Evolutionary conservation across 345 rosid genomes (phyloP).

Genomic region (Rhizophora apiculata): DNA sequence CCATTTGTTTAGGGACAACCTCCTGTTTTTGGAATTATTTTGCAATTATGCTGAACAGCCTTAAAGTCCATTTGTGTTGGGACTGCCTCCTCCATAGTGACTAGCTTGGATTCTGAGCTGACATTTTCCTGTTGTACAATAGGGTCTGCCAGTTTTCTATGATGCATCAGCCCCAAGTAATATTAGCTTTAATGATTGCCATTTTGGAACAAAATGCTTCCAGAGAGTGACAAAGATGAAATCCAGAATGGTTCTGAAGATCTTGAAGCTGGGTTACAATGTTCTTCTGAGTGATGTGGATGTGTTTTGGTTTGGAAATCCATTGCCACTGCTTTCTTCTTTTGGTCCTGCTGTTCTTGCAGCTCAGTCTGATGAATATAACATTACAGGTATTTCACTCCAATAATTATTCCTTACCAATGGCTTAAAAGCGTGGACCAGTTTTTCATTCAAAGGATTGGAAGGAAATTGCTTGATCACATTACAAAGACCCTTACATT

Average conservation of each 20-base stretch:
- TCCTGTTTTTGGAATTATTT: not conserved
- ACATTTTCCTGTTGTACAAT: conserved; percentile 15
- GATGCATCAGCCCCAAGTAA: conserved; percentile 71
- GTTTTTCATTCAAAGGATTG: not conserved
- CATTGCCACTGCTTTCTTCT: conserved; percentile 61
- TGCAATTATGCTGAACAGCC: too few species aligned
- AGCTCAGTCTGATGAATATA: conserved; percentile 87
- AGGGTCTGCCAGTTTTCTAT: conserved; percentile 85
- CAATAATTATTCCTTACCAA: not conserved
- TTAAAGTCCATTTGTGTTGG: too few species aligned
- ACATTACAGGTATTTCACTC: conserved; percentile 47
- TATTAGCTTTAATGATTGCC: conserved; percentile 85
- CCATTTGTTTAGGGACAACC: conserved; percentile 7
- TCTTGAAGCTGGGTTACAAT: conserved; percentile 80
- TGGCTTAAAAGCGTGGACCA: conserved; percentile 8
- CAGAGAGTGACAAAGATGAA: conserved; percentile 89
- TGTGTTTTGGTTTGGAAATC: conserved; percentile 83
- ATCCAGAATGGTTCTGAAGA: conserved; percentile 76
- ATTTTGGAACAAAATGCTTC: conserved; percentile 90
- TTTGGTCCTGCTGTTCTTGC: conserved; percentile 72
- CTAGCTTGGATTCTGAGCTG: not conserved
- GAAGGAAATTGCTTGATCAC: conserved; percentile 2
- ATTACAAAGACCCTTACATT: not conserved
- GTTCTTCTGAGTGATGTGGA: conserved; percentile 89
- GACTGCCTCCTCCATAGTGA: not conserved